Conservation (phyloP, 2,329 filamentous ascomycete species). For the Cytospora piceicola region DNA sequence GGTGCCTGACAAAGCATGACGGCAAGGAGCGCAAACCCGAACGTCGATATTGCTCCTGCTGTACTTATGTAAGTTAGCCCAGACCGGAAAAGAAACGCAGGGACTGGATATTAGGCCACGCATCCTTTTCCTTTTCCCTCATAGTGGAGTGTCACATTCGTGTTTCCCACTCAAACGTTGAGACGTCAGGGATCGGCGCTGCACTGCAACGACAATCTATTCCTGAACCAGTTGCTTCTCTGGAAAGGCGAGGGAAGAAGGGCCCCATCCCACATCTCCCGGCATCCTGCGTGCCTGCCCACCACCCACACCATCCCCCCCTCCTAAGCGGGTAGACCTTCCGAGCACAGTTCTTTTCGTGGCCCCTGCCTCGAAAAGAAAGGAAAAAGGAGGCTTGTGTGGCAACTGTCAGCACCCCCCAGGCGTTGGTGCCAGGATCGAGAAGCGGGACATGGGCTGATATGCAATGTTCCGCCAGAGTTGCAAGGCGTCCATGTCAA, state of each 20-base stretch:
- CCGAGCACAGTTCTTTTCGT: constrained; percentile 14
- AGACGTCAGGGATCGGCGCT: constrained; percentile 18
- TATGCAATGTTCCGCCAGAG: constrained; percentile 11
- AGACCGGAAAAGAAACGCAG: background rate
- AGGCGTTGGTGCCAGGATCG: constrained; percentile 4
- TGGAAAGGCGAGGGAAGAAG: background rate
- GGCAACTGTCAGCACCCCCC: constrained; percentile 13
- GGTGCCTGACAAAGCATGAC: background rate
- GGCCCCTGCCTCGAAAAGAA: background rate
- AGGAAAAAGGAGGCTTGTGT: background rate
- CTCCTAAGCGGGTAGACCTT: background rate
- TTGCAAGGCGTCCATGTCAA: background rate
- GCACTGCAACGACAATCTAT: constrained; percentile 19
- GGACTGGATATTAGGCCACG: background rate
- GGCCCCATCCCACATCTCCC: constrained; percentile 1
- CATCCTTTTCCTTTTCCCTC: background rate
- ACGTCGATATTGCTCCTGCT: background rate
- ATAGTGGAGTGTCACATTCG: constrained; percentile 6
- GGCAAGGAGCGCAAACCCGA: background rate
- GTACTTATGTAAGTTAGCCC: background rate
- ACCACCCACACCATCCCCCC: background rate
- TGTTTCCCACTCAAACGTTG: constrained; percentile 18
- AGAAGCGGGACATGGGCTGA: constrained; percentile 5
- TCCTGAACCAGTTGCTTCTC: constrained; percentile 16
- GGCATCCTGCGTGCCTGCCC: background rate